Evolutionary conservation across 768 basidiomycete genomes (phyloP), one percentile per base, ranked within the genome.

Genomic region (Galerina sulciceps): DNA sequence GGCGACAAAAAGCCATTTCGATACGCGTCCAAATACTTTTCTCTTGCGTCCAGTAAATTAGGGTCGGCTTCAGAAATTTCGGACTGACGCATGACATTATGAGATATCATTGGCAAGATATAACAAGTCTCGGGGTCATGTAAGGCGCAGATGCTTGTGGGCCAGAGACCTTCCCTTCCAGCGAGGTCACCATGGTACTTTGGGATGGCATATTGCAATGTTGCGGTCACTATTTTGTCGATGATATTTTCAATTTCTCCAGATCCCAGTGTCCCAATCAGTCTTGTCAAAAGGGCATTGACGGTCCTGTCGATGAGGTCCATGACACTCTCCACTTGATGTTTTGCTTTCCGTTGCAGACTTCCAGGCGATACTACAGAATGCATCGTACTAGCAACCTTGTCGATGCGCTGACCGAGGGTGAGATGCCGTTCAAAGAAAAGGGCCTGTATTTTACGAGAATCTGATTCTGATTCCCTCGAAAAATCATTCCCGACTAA

Each of bases 401-500:
- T 85, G n/a, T 77, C 78, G 62, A 93, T 88, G 36, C 91, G 86
- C 68, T 90, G 87, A 31, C 78, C 72, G 35, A 80, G 69, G 0
- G 84, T 81, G 20, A 88, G 73, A 20, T 77, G 73, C 36, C 82
- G 77, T 46, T 90, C 86, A 66, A 93, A 94, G 69, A 94, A 91
- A 20, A 89, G 65, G 0, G 75, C 77, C 67, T 86, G 88, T 9
- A 84, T 74, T 58, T 78, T 81, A 42, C 79, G 81, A 18, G 78
- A 77, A 40, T 76, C 75, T 6, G 80, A 74, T 45, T 83, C 80
- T 11, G 74, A 70, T 59, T 79, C 79, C 48, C 79, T 81, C 0
- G 90, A 83, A 67, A 85, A 94, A 69, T 94, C 93, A 65, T 93
- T 93, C 48, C 93, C 93, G 4, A 92, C 83, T 15, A 94, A 74